These are phyloP conservation scores for Phoenix roebelenii DNA, from an alignment of 176 grass and related monocot genomes.

Conservation along the genomic window DNA sequence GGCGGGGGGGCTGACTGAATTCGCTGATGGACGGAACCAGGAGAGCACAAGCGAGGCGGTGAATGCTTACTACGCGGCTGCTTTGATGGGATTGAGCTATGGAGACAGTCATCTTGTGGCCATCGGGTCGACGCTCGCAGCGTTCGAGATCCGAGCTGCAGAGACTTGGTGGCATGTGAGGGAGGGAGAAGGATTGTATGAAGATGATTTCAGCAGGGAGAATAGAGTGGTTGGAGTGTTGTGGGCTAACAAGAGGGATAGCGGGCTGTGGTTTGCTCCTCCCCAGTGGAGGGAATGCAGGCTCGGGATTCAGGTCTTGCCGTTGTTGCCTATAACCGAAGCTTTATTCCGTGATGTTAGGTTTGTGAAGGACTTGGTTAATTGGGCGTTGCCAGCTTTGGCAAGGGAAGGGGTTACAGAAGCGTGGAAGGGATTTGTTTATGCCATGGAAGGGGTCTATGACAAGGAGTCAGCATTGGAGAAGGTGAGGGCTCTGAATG, in stretches of 20 bases:
- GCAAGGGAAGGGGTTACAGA: constrained; percentile 65
- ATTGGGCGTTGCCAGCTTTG: constrained; percentile 57
- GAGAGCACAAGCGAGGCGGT: constrained; percentile 94
- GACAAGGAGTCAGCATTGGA: constrained; percentile 40
- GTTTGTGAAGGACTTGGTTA: constrained; percentile 65
- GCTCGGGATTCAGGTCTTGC: constrained; percentile 73
- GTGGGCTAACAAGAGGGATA: constrained; percentile 98
- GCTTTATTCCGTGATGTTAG: constrained; percentile 49
- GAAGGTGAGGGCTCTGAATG: too few species aligned
- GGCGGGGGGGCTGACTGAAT: constrained; percentile 85
- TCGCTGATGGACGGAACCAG: constrained; percentile 89
- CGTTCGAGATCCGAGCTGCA: constrained; percentile 64
- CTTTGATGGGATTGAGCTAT: constrained; percentile 73
- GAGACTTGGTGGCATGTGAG: constrained; percentile 92
- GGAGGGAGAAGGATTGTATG: constrained; percentile 44
- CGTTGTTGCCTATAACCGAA: constrained; percentile 68
- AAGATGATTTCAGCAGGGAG: constrained; percentile 57
- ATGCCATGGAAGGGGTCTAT: constrained; percentile 76
- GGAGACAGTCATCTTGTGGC: constrained; percentile 57
- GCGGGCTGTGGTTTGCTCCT: constrained; percentile 91
- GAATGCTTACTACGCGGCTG: constrained; percentile 79
- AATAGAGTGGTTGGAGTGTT: constrained; percentile 69
- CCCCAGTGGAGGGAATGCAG: constrained; percentile 79
- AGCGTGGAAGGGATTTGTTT: constrained; percentile 96
- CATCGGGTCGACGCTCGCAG: constrained; percentile 46